phyloP scores from a whole-genome alignment of 371 early-diverging fungal genomes.

The Batkoa obscura region DNA sequence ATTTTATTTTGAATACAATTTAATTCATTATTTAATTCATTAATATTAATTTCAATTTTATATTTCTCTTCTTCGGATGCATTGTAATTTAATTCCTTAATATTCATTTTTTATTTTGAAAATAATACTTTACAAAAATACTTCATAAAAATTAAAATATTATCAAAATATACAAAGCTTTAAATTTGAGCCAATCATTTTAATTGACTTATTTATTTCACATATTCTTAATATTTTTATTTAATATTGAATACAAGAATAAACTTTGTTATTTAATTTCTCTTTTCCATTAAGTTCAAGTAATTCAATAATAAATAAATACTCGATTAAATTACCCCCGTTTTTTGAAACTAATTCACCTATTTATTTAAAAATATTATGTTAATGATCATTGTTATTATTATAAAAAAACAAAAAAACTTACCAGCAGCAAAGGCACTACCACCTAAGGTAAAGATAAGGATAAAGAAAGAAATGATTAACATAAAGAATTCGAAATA shows the following conservation, averaged over 20 bases:
- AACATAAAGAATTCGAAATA: neutral
- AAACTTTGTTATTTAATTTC: constrained; percentile 61
- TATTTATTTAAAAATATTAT: neutral
- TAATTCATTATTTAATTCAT: no score
- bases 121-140: no score
- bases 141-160: no score
- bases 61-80: no score
- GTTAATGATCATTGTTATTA: no score
- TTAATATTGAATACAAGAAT: constrained; percentile 65
- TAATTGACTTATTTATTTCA: no score
- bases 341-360: constrained; percentile 50
- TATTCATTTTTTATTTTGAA: no score
- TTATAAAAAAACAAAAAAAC: neutral
- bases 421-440: constrained; percentile 16
- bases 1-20: no score
- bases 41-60: no score
- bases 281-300: constrained; percentile 60
- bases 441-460: constrained; percentile 7
- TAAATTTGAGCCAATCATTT: no score
- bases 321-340: constrained; percentile 59
- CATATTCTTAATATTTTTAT: neutral
- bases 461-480: neutral
- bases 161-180: no score
- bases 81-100: no score
- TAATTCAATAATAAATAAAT: constrained; percentile 82